phyloP scores from a whole-genome alignment of 768 basidiomycete species.

The Suillus subluteus region DNA sequence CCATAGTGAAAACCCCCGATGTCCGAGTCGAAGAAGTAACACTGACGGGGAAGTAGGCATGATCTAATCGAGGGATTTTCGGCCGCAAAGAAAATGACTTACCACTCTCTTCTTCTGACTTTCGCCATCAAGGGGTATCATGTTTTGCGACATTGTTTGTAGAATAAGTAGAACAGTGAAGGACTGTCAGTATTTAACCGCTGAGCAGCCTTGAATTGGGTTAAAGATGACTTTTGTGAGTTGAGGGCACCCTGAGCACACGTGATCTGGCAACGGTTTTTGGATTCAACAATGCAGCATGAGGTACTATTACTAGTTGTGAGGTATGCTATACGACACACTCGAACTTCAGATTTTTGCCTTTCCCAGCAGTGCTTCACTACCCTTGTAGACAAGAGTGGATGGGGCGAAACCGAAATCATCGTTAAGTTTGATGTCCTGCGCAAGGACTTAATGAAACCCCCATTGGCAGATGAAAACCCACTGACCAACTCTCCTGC shows the following conservation, averaged over 20 bases:
- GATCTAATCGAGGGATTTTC: constrained; percentile 8
- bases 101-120: constrained; percentile 86
- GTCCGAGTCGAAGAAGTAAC: constrained; percentile 99
- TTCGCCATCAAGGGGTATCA: constrained; percentile 73
- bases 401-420: constrained; percentile 90
- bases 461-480: constrained; percentile 10
- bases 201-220: not conserved
- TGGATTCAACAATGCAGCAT: not conserved
- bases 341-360: constrained; percentile 53
- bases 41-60: constrained; percentile 48
- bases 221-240: not conserved
- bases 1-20: constrained; percentile 99
- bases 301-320: not conserved
- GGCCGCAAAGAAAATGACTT: constrained; percentile 36
- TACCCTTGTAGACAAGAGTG: constrained; percentile 76
- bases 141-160: constrained; percentile 40
- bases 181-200: not conserved
- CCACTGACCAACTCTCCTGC: constrained; percentile 76
- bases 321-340: constrained; percentile 7
- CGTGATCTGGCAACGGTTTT: not conserved
- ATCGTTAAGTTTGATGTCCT: constrained; percentile 71
- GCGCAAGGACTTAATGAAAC: constrained; percentile 16
- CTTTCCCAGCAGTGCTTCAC: constrained; percentile 63
- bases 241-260: not conserved
- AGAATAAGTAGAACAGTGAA: not conserved